phyloP scores from a whole-genome alignment of 2,329 filamentous ascomycete species.

The Anthostomella pinea region DNA sequence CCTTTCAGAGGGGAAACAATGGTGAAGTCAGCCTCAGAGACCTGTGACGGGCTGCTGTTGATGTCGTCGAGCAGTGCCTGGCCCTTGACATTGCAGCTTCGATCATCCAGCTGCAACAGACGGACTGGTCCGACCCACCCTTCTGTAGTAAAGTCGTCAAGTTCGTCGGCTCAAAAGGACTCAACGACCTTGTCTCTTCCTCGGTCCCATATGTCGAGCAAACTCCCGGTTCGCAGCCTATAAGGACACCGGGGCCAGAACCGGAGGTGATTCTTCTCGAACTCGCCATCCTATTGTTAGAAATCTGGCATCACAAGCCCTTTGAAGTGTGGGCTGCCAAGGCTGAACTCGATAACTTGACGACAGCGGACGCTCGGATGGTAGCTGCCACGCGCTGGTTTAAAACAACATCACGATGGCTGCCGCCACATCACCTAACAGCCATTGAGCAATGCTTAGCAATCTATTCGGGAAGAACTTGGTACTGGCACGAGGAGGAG shows the following conservation, averaged over 20 bases:
- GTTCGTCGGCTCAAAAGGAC: background rate
- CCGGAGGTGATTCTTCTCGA: conserved; percentile 19
- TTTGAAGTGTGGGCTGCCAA: conserved; percentile 11
- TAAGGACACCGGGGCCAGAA: conserved; percentile 3
- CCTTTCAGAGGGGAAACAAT: no score
- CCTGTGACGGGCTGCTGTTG: no score
- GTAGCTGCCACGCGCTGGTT: conserved; percentile 8
- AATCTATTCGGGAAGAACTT: conserved; percentile 2
- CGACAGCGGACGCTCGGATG: conserved; percentile 3
- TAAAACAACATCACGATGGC: conserved; percentile 1
- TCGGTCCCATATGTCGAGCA: conserved; percentile 9
- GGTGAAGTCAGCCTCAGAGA: no score
- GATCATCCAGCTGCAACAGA: conserved; percentile 6
- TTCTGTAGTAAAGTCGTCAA: conserved; percentile 6
- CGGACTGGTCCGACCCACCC: conserved; percentile 4
- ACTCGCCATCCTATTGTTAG: conserved; percentile 24
- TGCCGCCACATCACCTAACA: conserved; percentile 3
- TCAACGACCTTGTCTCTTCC: background rate
- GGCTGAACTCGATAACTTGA: background rate
- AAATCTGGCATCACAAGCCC: conserved; percentile 23
- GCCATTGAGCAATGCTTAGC: conserved; percentile 6
- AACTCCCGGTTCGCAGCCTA: background rate
- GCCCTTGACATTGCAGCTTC: conserved; percentile 10
- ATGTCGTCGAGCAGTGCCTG: no score
- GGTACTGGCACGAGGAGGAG: background rate